Percentiles rank a stretch among this genome's conserved stretches.
These are phyloP conservation scores for Euclidium syriacum DNA, from an alignment of 345 rosid species.

Conservation along the genomic window DNA sequence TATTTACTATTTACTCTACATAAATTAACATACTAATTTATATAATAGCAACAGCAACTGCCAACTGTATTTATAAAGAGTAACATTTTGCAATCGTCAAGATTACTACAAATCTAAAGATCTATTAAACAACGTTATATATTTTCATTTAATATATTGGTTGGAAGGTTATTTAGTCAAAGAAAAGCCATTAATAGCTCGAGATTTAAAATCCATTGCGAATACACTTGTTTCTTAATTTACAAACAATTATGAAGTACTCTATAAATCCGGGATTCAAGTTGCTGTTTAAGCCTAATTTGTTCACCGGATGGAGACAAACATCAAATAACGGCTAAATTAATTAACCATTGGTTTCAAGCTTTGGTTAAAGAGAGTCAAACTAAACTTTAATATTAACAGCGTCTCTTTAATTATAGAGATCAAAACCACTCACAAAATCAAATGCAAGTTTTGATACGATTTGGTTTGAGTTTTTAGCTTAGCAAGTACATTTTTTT, in stretches of 20 bases:
- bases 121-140: not conserved
- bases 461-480: not conserved
- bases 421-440: not conserved
- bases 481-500: not conserved
- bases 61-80: conserved; percentile 23
- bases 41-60: conserved; percentile 23
- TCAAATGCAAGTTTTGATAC: not conserved
- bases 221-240: conserved; percentile 8
- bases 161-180: conserved; percentile 29
- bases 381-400: conserved; percentile 6
- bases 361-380: conserved; percentile 15
- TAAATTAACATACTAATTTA: conserved; percentile 7
- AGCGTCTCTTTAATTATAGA: not conserved
- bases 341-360: conserved; percentile 5
- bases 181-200: conserved; percentile 27
- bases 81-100: conserved; percentile 17
- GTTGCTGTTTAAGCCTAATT: conserved; percentile 13
- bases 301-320: conserved; percentile 15
- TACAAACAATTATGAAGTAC: not conserved
- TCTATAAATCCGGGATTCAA: not conserved
- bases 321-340: not conserved
- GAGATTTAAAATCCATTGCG: not conserved
- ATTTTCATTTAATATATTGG: conserved; percentile 22
- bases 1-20: conserved; percentile 15
- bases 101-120: conserved; percentile 15